A percentile compares a stretch with the other conserved stretches of the same genome.
These are phyloP conservation scores for Ophiostoma ips DNA, from an alignment of 2,329 filamentous ascomycete genomes.

Conservation along the genomic window DNA sequence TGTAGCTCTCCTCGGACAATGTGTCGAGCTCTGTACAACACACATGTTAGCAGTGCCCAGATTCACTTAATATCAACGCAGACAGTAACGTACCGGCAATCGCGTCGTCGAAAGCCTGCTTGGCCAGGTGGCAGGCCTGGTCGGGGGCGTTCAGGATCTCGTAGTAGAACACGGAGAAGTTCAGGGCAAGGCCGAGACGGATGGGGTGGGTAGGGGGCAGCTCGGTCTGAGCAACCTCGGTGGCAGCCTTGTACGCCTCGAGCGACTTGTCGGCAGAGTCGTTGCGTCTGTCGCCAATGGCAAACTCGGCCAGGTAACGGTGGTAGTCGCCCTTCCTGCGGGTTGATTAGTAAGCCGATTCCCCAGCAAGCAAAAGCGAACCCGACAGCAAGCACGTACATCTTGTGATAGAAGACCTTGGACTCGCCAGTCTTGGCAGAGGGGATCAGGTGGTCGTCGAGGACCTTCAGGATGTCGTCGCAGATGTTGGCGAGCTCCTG, in stretches of 20 bases:
- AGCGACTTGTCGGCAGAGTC: conserved; percentile 84
- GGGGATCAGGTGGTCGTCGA: conserved; percentile 86
- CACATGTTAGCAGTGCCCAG: neutral
- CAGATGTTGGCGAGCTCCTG: conserved; percentile 93
- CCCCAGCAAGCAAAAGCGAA: too few relatives aligned
- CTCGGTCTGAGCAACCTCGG: conserved; percentile 78
- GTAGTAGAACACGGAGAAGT: conserved; percentile 36
- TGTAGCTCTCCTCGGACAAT: conserved; percentile 94
- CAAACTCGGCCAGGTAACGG: conserved; percentile 96
- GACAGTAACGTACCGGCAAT: conserved; percentile 46
- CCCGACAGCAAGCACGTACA: conserved; percentile 37
- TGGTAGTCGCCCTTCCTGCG: conserved; percentile 97
- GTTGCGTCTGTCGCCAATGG: conserved; percentile 88
- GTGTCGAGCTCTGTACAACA: conserved; percentile 65
- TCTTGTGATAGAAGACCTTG: conserved; percentile 99
- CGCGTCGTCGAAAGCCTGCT: conserved; percentile 91
- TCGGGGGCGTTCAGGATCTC: conserved; percentile 98
- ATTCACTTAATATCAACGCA: neutral
- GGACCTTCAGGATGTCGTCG: conserved; percentile 89
- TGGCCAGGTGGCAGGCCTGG: conserved; percentile 94
- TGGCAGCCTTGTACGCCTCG: conserved; percentile 91
- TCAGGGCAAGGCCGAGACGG: conserved; percentile 79
- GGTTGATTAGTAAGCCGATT: conserved; percentile 8
- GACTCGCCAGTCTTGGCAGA: conserved; percentile 92
- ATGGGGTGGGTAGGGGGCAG: conserved; percentile 87